Evolutionary conservation across 305 asterid species (phyloP).

Genomic region (Rubia occidens): DNA sequence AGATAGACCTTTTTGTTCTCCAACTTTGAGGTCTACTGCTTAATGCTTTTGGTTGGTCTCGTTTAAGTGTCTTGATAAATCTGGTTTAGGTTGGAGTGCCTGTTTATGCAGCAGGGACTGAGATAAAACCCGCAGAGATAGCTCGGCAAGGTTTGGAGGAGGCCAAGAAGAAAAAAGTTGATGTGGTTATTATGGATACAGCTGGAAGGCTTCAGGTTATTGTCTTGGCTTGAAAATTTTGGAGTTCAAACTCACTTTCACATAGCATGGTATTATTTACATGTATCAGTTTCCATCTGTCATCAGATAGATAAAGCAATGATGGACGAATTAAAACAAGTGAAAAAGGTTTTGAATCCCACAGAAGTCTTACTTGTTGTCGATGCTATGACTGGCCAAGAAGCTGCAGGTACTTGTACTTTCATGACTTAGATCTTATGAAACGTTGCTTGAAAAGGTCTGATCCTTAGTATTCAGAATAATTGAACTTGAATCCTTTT

Average conservation of each 20-base stretch:
- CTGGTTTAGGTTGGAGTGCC: conserved; percentile 84
- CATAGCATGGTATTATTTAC: conserved; percentile 4
- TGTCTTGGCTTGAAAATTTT: conserved; percentile 19
- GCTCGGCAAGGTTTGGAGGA: conserved; percentile 84
- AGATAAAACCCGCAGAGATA: conserved; percentile 80
- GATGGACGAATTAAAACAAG: conserved; percentile 98
- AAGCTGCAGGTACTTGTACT: conserved; percentile 77
- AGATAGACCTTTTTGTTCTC: not conserved
- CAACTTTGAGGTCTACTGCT: not conserved
- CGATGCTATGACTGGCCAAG: conserved; percentile 99
- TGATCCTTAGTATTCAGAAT: not conserved
- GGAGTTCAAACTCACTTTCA: conserved; percentile 10
- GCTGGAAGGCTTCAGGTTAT: conserved; percentile 98
- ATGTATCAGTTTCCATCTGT: conserved; percentile 10
- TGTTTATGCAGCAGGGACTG: conserved; percentile 87
- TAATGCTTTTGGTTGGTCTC: conserved; percentile 3
- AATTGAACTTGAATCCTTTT: not conserved
- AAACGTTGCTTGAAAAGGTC: not conserved
- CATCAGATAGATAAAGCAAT: conserved; percentile 80
- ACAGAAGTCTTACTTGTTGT: conserved; percentile 94
- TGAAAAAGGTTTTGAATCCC: conserved; percentile 70
- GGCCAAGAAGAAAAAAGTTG: conserved; percentile 72
- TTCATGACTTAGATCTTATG: not conserved
- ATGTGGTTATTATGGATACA: conserved; percentile 97
- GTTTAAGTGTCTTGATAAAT: conserved; percentile 18